phyloP scores from a whole-genome alignment of 176 grass and related monocot species.

The Lolium perenne region DNA sequence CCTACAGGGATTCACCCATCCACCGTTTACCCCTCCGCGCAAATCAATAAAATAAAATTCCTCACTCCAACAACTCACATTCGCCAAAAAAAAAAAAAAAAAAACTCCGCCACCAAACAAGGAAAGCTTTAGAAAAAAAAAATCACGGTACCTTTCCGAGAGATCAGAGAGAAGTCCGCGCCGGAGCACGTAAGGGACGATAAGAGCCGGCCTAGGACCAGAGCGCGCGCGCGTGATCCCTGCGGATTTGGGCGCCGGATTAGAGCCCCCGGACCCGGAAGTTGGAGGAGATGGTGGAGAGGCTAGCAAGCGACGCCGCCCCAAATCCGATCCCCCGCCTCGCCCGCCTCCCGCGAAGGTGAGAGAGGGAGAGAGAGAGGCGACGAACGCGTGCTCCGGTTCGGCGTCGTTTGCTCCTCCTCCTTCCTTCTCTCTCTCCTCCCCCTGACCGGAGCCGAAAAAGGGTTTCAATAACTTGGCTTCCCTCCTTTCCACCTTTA shows the following conservation, averaged over 20 bases:
- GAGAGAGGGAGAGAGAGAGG: slow-evolving; percentile 41
- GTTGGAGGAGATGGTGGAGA: slow-evolving; percentile 34
- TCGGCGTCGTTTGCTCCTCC: neutral
- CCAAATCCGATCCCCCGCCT: slow-evolving; percentile 33
- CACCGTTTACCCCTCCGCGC: neutral
- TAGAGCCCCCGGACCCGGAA: neutral
- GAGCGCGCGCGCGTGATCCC: slow-evolving; percentile 10
- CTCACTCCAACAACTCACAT: neutral
- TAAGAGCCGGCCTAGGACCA: slow-evolving; percentile 1
- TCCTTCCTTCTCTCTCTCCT: neutral
- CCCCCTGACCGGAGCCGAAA: slow-evolving; percentile 4
- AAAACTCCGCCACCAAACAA: neutral
- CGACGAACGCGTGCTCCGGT: slow-evolving; percentile 46
- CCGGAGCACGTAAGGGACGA: neutral
- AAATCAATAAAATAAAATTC: neutral
- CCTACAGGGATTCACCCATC: neutral
- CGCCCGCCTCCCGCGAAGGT: slow-evolving; percentile 37
- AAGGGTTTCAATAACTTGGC: neutral
- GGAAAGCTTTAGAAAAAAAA: neutral
- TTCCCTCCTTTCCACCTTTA: neutral
- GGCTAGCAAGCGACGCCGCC: slow-evolving; percentile 34
- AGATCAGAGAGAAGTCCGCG: slow-evolving; percentile 26
- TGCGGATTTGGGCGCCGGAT: slow-evolving; percentile 15
- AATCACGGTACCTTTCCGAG: slow-evolving; percentile 26
- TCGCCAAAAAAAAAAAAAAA: slow-evolving; percentile 20